Evolutionary conservation across 2,329 filamentous ascomycete species (phyloP), one percentile per base, ranked within the genome.

Genomic region (Hypoxylon sp.): DNA sequence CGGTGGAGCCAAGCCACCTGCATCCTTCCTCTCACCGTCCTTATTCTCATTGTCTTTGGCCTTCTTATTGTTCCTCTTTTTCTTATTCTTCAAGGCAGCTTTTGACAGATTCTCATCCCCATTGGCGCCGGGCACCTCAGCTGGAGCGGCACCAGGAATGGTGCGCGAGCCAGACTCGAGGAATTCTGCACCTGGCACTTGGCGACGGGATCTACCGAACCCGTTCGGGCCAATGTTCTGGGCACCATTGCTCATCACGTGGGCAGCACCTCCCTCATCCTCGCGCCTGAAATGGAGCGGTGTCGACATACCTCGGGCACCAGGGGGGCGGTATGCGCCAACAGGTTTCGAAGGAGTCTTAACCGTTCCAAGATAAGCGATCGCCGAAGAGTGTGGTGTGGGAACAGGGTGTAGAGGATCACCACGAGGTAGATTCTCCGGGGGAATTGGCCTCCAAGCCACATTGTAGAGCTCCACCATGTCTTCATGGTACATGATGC

Each of bases 311-410:
- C 96, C 96, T 73, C 96, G 92, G 30, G 96, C 96, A 73, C 96
- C 96, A 2, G 96, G 96, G 42, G 96, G 96, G 51, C 96, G 91
- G 80, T 99, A 99, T 2, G 96, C 96, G 73, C 96, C 96, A n/a
- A 93, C 94, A 49, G 96, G 94, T 85, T 99, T 99, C 68, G 94
- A 96, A 3, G 96, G 95, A 3, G 95, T 95, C 88, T 98, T 98
- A 76, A 93, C 90, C 2, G 92, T 95, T 72, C 90, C 92, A 58
- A 98, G 86, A 77, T 94, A 98, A 1, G 90, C 88, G 35, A 92
- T 82, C 10, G 95, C 96, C 35, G 95, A 98, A 6, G 90, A 79
- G 79, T 99, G 96, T 7, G 95, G 92, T 2, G 85, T 84, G 6
- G 95, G 95, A 22, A 95, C 84, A 10, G 91, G 88, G 69, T 86